A percentile compares a stretch with the other conserved stretches of the same genome.
These are phyloP conservation scores for Eucalyptus pauciflora DNA, from an alignment of 345 rosid species.

Conservation along the genomic window DNA sequence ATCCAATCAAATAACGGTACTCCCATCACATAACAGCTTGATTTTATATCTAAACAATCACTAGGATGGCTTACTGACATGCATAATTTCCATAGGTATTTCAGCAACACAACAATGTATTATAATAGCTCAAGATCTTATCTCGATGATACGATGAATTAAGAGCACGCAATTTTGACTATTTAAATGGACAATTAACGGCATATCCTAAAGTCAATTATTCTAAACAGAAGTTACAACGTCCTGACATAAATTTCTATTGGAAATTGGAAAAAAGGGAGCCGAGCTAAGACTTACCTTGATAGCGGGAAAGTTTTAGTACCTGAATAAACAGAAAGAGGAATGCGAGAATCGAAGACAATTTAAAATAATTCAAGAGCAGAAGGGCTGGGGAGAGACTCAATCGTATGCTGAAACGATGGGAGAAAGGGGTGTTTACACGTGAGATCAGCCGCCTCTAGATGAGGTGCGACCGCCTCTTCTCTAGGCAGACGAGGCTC, in stretches of 20 bases:
- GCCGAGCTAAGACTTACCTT: neutral
- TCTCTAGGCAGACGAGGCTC: neutral
- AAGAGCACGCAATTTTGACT: neutral
- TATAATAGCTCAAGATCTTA: neutral
- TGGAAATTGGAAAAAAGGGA: too few relatives aligned
- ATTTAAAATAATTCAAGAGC: neutral
- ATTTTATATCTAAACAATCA: neutral
- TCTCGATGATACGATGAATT: neutral
- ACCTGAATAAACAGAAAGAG: neutral
- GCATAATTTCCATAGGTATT: neutral
- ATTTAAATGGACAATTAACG: neutral
- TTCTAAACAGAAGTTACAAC: too few relatives aligned
- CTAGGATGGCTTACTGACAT: neutral
- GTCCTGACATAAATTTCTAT: neutral
- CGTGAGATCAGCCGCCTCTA: neutral
- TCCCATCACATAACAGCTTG: neutral
- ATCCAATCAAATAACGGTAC: neutral
- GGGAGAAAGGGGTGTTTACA: neutral
- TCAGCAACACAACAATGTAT: neutral
- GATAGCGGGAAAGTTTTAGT: neutral
- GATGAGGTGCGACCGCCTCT: too few relatives aligned
- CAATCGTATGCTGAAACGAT: neutral
- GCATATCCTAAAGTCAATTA: neutral
- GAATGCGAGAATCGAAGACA: neutral
- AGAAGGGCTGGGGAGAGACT: neutral